Conservation (phyloP, 345 rosid species). For the Stellera chamaejasme region DNA sequence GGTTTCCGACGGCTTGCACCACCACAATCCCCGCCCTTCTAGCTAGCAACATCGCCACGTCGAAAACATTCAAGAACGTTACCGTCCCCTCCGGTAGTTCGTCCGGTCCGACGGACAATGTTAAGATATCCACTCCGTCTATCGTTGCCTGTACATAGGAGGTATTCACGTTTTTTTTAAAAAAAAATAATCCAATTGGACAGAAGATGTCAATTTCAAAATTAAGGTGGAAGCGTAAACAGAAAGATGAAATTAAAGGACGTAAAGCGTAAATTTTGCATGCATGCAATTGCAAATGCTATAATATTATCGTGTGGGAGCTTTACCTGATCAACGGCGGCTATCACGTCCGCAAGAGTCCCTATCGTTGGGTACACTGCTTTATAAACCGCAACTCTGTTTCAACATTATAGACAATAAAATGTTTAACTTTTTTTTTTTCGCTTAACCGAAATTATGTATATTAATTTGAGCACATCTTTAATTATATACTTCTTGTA, state of each 20-base stretch:
- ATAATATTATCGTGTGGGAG: not conserved
- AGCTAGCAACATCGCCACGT: slow-evolving; percentile 49
- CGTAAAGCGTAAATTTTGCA: not conserved
- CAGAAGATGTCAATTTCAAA: not conserved
- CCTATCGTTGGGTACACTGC: slow-evolving; percentile 74
- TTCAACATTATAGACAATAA: not conserved
- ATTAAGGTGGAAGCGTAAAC: not conserved
- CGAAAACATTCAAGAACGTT: slow-evolving; percentile 55
- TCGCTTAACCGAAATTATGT: too few relatives aligned
- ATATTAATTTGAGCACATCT: too few relatives aligned
- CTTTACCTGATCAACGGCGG: slow-evolving; percentile 84
- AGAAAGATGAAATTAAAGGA: not conserved
- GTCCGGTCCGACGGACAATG: slow-evolving; percentile 67
- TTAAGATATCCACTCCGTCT: slow-evolving; percentile 68
- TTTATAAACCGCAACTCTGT: slow-evolving; percentile 78
- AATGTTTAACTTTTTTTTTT: too few relatives aligned
- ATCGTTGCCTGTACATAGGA: slow-evolving; percentile 32
- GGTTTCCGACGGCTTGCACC: slow-evolving; percentile 80
- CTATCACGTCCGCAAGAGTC: slow-evolving; percentile 70
- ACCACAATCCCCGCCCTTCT: slow-evolving; percentile 72
- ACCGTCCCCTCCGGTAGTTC: slow-evolving; percentile 50
- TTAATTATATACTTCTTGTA: too few relatives aligned
- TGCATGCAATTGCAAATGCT: slow-evolving; percentile 10
- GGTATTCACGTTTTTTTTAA: not conserved
- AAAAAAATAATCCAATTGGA: not conserved